phyloP scores from a whole-genome alignment of 2,329 filamentous ascomycete genomes.

The Beauveria varroae region DNA sequence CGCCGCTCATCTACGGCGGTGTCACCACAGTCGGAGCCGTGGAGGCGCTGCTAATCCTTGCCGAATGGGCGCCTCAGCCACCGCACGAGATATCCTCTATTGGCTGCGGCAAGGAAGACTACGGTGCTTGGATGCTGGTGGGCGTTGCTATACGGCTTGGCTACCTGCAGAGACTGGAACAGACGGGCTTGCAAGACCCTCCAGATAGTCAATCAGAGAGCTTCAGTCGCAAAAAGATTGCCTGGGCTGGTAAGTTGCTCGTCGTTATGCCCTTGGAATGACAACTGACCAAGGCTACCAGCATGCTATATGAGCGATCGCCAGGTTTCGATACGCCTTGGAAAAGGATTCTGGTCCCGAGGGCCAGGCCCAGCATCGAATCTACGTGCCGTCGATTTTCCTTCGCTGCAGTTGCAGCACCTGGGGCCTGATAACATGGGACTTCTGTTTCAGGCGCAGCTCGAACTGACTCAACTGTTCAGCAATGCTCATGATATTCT shows the following conservation, averaged over 20 bases:
- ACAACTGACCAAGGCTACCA: slow-evolving; percentile 7
- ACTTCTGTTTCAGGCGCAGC: slow-evolving; percentile 60
- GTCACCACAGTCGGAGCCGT: slow-evolving; percentile 64
- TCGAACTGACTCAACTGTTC: slow-evolving; percentile 65
- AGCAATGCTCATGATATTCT: slow-evolving; percentile 67
- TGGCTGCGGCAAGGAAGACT: slow-evolving; percentile 64
- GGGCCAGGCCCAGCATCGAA: slow-evolving; percentile 61
- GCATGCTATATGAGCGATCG: slow-evolving; percentile 60
- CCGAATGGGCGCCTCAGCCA: slow-evolving; percentile 66
- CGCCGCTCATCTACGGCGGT: slow-evolving; percentile 57
- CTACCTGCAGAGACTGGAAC: slow-evolving; percentile 63
- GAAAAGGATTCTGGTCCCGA: slow-evolving; percentile 66
- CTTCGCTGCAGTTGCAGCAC: slow-evolving; percentile 51
- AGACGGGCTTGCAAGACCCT: slow-evolving; percentile 57
- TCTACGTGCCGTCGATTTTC: slow-evolving; percentile 58
- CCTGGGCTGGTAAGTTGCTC: slow-evolving; percentile 49
- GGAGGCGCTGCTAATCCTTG: slow-evolving; percentile 60
- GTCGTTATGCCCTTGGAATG: neutral
- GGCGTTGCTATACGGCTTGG: slow-evolving; percentile 61
- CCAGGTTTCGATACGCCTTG: slow-evolving; percentile 62
- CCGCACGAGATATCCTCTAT: slow-evolving; percentile 54
- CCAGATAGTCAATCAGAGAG: slow-evolving; percentile 50
- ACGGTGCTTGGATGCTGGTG: slow-evolving; percentile 71
- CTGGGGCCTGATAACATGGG: slow-evolving; percentile 60
- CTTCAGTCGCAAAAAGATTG: slow-evolving; percentile 56